Conservation (phyloP, 495 filamentous ascomycete genomes). For the Corynascus novoguineensis region DNA sequence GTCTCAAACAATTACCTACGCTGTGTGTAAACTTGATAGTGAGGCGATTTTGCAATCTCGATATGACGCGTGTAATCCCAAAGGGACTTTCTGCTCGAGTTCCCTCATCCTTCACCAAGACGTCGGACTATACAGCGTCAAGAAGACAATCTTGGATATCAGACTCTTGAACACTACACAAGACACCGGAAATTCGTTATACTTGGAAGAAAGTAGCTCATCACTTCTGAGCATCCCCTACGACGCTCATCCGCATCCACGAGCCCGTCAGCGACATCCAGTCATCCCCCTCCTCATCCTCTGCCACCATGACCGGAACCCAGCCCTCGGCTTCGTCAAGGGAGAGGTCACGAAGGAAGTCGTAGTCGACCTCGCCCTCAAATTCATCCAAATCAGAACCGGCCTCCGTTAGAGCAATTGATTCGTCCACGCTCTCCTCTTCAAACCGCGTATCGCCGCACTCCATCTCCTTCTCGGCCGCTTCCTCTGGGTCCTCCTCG, state of each 20-base stretch:
- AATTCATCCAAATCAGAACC: neutral
- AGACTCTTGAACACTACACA: no score
- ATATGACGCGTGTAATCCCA: no score
- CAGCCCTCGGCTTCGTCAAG: slow-evolving; percentile 3
- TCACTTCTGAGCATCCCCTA: neutral
- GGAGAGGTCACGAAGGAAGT: neutral
- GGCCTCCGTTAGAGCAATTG: neutral
- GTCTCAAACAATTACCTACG: no score
- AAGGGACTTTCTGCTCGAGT: no score
- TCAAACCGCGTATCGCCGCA: neutral
- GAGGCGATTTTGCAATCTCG: no score
- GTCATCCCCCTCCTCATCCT: slow-evolving; percentile 5
- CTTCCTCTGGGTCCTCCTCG: neutral
- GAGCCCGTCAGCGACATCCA: slow-evolving; percentile 16
- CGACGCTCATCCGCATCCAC: slow-evolving; percentile 4
- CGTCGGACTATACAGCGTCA: no score
- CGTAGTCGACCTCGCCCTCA: neutral
- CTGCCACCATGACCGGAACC: slow-evolving; percentile 14
- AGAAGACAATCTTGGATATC: no score
- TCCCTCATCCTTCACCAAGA: no score
- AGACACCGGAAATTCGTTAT: no score
- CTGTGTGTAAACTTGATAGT: no score
- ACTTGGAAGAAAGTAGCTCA: no score
- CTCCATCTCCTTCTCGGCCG: neutral
- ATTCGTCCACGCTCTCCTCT: neutral